Base-by-base conservation (phyloP, 441 rosid genomes). In the Mallotus repandus region DNA sequence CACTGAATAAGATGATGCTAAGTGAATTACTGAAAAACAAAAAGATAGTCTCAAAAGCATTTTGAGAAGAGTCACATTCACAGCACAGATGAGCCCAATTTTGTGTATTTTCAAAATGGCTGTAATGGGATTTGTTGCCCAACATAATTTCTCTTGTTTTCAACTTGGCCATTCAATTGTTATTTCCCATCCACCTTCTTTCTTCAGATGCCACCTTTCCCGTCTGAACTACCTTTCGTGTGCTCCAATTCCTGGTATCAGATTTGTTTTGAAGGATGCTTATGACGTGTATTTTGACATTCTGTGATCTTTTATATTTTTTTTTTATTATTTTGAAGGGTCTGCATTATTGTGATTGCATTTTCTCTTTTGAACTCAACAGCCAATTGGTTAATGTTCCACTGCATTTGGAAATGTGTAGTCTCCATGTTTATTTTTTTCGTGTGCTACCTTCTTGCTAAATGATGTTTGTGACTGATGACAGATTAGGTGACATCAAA, bases 401-500 rank as follows among this genome's bases (percentile, higher is more conserved):
- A 7, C 38, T 16, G 1, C 7, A 1, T 19, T 32, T 14, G 45
- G 16, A 43, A 45, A 10, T 32, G 12, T 50, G 18, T 48, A 19
- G 7, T 52, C 21, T 61, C 41, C 1, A 50, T 50, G 16, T 22
- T n/a, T n/a, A n/a, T n/a, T n/a, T n/a, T n/a, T n/a, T n/a, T n/a
- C n/a, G n/a, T n/a, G n/a, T n/a, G n/a, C n/a, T n/a, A n/a, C n/a
- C n/a, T n/a, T n/a, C n/a, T n/a, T n/a, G n/a, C n/a, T n/a, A n/a
- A n/a, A n/a, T n/a, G n/a, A n/a, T n/a, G n/a, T n/a, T n/a, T n/a
- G 69, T 63, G 80, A 69, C 61, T 52, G 29, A 52, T 78, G 75
- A 81, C 93, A 89, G 93, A 81, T 81, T 84, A 82, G 87, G 90
- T 57, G 91, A 84, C 46, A 25, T 69, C 65, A 92, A 86, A 82